Percentiles rank a stretch among this genome's conserved stretches.
Conservation (phyloP, 192 early-diverging fungal species). For the Kickxella alabastrina region DNA sequence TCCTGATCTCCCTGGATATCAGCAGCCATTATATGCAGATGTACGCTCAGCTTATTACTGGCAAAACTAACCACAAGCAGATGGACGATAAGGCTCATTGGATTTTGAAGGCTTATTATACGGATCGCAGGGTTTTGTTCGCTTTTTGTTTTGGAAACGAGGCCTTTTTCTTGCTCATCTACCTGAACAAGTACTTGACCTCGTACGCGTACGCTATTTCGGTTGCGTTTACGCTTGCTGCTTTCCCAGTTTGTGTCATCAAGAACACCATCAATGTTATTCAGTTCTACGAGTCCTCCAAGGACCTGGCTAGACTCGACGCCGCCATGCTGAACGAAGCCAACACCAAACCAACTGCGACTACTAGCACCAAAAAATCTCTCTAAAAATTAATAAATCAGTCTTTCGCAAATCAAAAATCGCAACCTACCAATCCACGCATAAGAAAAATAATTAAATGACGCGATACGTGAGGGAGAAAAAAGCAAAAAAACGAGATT, state of each 20-base stretch:
- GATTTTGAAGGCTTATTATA: slow-evolving; percentile 88
- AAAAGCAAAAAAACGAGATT: too few species aligned
- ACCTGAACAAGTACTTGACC: slow-evolving; percentile 57
- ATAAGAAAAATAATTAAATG: too few species aligned
- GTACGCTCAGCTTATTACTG: slow-evolving; percentile 85
- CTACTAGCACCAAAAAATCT: too few species aligned
- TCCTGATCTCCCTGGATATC: slow-evolving; percentile 89
- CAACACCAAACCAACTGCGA: slow-evolving; percentile 39
- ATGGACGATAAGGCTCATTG: slow-evolving; percentile 70
- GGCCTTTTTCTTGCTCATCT: slow-evolving; percentile 86
- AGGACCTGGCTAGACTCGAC: slow-evolving; percentile 71
- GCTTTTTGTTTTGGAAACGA: slow-evolving; percentile 89
- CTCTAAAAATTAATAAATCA: too few species aligned
- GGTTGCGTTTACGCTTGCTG: slow-evolving; percentile 23
- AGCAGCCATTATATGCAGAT: slow-evolving; percentile 99
- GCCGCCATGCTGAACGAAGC: slow-evolving; percentile 24
- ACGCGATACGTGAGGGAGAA: too few species aligned
- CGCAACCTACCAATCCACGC: too few species aligned
- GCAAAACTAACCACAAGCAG: slow-evolving; percentile 86
- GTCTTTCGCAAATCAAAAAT: too few species aligned
- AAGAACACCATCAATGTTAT: slow-evolving; percentile 95
- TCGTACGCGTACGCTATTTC: slow-evolving; percentile 17
- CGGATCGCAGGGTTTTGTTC: slow-evolving; percentile 85
- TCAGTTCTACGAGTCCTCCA: slow-evolving; percentile 85
- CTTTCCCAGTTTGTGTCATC: slow-evolving; percentile 71